A percentile compares a stretch with the other conserved stretches of the same genome.
phyloP scores from a whole-genome alignment of 2,329 filamentous ascomycete species.

The Cladophialophora psammophila region DNA sequence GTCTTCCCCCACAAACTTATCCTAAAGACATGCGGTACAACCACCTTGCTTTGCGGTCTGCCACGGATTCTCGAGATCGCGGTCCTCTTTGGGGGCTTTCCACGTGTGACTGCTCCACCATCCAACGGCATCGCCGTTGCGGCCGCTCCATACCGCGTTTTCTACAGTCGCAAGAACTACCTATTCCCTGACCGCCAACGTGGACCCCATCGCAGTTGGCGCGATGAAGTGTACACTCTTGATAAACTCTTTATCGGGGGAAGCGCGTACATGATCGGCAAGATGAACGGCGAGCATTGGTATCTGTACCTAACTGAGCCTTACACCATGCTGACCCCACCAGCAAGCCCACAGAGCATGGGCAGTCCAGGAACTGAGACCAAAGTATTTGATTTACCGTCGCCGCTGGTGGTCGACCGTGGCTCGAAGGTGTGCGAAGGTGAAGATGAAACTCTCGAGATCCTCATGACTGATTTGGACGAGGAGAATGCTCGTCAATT shows the following conservation, averaged over 20 bases:
- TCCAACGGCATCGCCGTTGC: slow-evolving; percentile 73
- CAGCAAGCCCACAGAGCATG: slow-evolving; percentile 70
- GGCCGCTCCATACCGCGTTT: slow-evolving; percentile 91
- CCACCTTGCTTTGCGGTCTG: slow-evolving; percentile 86
- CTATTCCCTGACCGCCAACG: slow-evolving; percentile 93
- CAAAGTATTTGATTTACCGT: slow-evolving; percentile 64
- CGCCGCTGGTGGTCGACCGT: slow-evolving; percentile 40
- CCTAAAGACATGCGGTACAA: slow-evolving; percentile 97
- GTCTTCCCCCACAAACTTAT: slow-evolving; percentile 99
- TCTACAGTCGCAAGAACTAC: slow-evolving; percentile 99
- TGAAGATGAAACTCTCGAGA: slow-evolving; percentile 64
- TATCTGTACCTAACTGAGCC: slow-evolving; percentile 96
- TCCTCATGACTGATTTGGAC: slow-evolving; percentile 73
- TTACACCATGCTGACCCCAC: slow-evolving; percentile 78
- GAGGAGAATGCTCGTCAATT: slow-evolving; percentile 71
- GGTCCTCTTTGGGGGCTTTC: slow-evolving; percentile 85
- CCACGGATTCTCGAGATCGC: slow-evolving; percentile 93
- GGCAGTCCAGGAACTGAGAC: slow-evolving; percentile 62
- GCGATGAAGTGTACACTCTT: slow-evolving; percentile 89
- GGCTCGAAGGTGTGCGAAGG: slow-evolving; percentile 41
- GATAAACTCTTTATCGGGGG: slow-evolving; percentile 91
- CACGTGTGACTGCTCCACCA: slow-evolving; percentile 73
- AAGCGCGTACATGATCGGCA: slow-evolving; percentile 99
- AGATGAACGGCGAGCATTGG: slow-evolving; percentile 99
- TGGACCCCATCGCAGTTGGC: slow-evolving; percentile 96